phyloP scores from a whole-genome alignment of 192 early-diverging fungal species.

The Kickxella alabastrina region DNA sequence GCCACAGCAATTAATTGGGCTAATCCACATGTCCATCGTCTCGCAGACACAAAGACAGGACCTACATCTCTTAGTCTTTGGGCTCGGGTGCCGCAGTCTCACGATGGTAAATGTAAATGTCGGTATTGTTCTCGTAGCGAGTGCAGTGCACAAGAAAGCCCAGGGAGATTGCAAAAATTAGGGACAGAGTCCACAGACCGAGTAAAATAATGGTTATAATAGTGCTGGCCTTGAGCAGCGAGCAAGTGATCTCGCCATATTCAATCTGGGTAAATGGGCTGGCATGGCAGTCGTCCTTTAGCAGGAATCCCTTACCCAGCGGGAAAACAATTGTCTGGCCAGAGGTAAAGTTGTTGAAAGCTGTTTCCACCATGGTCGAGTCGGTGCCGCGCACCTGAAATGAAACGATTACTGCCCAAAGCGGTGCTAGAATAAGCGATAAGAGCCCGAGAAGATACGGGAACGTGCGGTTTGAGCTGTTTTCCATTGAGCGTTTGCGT shows the following conservation, averaged over 20 bases:
- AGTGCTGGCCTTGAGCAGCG: slow-evolving; percentile 40
- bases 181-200: slow-evolving; percentile 33
- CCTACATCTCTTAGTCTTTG: too few species aligned
- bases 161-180: slow-evolving; percentile 38
- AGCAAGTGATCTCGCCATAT: slow-evolving; percentile 34
- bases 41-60: not conserved
- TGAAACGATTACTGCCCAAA: slow-evolving; percentile 46
- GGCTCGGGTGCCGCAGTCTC: not conserved
- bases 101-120: not conserved
- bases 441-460: slow-evolving; percentile 25
- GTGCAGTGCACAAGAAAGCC: slow-evolving; percentile 27
- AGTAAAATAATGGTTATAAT: slow-evolving; percentile 33
- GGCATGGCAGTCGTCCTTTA: slow-evolving; percentile 43
- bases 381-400: slow-evolving; percentile 37
- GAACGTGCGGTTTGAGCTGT: slow-evolving; percentile 19
- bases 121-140: not conserved
- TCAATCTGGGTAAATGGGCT: slow-evolving; percentile 33
- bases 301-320: slow-evolving; percentile 45
- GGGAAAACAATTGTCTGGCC: slow-evolving; percentile 33
- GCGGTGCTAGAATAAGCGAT: slow-evolving; percentile 34
- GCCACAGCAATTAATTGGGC: too few species aligned
- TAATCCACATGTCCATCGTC: too few species aligned
- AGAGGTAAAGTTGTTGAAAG: slow-evolving; percentile 15
- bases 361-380: slow-evolving; percentile 6
- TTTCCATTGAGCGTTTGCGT: slow-evolving; percentile 9